Percentiles rank a stretch among this genome's conserved stretches.
Evolutionary conservation across 192 early-diverging fungal genomes (phyloP).

Genomic region (Physocladia obscura): DNA sequence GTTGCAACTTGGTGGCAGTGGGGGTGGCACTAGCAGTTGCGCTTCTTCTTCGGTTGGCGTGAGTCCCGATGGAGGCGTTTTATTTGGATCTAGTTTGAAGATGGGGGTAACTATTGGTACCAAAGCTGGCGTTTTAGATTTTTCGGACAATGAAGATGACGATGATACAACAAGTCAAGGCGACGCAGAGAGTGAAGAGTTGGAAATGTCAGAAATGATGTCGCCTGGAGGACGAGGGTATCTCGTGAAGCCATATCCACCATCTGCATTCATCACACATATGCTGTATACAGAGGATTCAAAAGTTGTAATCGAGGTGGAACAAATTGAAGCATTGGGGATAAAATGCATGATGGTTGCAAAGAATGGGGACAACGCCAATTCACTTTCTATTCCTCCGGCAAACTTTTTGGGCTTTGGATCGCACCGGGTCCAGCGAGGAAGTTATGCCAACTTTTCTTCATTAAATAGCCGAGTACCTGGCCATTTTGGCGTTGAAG

Average conservation of each 20-base stretch:
- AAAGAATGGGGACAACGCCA: slow-evolving; percentile 2
- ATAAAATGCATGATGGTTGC: slow-evolving; percentile 39
- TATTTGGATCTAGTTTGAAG: neutral
- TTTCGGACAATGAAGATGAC: neutral
- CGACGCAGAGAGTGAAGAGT: slow-evolving; percentile 3
- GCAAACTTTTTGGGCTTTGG: neutral
- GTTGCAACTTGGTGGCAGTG: neutral
- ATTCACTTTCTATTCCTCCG: neutral
- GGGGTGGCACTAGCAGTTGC: neutral
- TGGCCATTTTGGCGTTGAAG: slow-evolving; percentile 12
- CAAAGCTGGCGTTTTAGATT: neutral
- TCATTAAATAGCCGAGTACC: neutral
- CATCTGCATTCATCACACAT: slow-evolving; percentile 47
- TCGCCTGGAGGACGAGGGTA: slow-evolving; percentile 27
- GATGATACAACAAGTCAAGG: neutral
- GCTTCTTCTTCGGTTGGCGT: neutral
- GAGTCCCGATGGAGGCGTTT: neutral
- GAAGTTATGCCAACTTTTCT: neutral
- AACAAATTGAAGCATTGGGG: slow-evolving; percentile 37
- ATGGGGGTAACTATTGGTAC: neutral
- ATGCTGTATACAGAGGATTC: slow-evolving; percentile 46
- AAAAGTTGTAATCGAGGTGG: slow-evolving; percentile 34
- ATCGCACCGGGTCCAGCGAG: neutral
- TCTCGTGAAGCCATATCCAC: slow-evolving; percentile 37
- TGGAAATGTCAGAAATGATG: slow-evolving; percentile 20